phyloP scores from a whole-genome alignment of 306 rosid species.

The Pterocarpus santalinus region DNA sequence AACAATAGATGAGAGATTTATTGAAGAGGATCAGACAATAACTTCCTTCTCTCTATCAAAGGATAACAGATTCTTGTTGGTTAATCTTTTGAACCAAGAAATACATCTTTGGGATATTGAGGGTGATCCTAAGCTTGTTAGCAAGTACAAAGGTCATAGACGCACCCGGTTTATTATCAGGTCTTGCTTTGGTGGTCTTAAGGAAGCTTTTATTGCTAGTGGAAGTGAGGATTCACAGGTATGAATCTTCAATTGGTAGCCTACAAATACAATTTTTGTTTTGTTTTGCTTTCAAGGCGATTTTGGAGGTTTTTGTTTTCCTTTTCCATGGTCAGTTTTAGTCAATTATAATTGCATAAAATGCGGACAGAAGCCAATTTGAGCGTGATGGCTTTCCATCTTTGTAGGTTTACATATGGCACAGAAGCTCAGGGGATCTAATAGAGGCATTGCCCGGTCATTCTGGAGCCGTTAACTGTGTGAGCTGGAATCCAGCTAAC shows the following conservation, averaged over 20 bases:
- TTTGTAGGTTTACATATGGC: constrained; percentile 92
- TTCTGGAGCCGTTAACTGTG: constrained; percentile 95
- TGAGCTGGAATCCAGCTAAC: constrained; percentile 95
- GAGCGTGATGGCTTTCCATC: constrained; percentile 34
- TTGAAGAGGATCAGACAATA: constrained; percentile 81
- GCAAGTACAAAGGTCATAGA: constrained; percentile 84
- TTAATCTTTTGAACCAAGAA: constrained; percentile 92
- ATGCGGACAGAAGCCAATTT: neutral
- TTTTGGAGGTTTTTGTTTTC: neutral
- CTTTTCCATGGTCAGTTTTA: neutral
- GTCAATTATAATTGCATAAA: neutral
- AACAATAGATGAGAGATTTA: constrained; percentile 74
- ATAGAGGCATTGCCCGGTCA: constrained; percentile 85
- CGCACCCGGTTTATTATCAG: constrained; percentile 85
- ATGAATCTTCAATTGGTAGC: constrained; percentile 30
- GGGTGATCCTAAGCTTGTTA: constrained; percentile 71
- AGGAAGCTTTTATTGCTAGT: constrained; percentile 91
- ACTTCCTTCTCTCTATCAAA: constrained; percentile 89
- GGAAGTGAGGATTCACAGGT: constrained; percentile 99
- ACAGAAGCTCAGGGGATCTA: constrained; percentile 76
- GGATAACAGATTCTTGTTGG: constrained; percentile 79
- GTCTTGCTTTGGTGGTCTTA: constrained; percentile 95
- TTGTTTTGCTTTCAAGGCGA: too few species aligned
- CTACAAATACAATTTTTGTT: neutral
- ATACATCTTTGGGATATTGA: constrained; percentile 93